Percentiles rank a stretch among this genome's conserved stretches.
Conservation (phyloP, 768 basidiomycete genomes). For the Tubosaeta sp. region DNA sequence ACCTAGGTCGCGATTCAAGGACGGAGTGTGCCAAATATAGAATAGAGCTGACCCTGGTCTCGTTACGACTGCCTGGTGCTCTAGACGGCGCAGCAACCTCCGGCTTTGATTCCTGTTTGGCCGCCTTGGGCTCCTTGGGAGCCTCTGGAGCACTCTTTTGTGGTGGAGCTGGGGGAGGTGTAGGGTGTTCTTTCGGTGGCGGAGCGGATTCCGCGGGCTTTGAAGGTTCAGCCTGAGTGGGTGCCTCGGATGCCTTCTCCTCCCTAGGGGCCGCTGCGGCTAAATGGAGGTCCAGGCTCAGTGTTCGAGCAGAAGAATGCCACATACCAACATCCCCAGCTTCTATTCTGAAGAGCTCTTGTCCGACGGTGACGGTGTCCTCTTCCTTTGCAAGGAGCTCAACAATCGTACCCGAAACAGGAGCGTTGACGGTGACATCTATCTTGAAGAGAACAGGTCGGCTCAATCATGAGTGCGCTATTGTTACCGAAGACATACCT, state of each 20-base stretch:
- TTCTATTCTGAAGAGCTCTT: conserved; percentile 90
- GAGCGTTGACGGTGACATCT: conserved; percentile 95
- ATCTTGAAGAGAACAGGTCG: conserved; percentile 50
- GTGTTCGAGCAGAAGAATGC: background rate
- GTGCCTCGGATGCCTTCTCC: conserved; percentile 21
- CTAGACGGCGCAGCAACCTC: conserved; percentile 32
- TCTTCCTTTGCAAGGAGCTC: conserved; percentile 88
- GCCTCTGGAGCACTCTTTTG: conserved; percentile 26
- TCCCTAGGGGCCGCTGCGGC: conserved; percentile 31
- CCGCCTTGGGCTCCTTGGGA: conserved; percentile 33
- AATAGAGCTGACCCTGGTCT: conserved; percentile 67
- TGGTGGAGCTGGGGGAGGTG: conserved; percentile 43
- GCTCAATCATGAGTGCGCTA: background rate
- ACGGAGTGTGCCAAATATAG: background rate
- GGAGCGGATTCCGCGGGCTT: conserved; percentile 40
- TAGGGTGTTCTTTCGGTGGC: conserved; percentile 46
- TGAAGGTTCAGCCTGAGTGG: conserved; percentile 22
- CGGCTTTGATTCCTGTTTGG: conserved; percentile 31
- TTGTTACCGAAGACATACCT: conserved; percentile 46
- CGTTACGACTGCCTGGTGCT: conserved; percentile 58
- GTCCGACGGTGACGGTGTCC: conserved; percentile 90
- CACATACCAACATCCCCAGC: conserved; percentile 62
- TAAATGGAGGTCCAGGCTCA: background rate
- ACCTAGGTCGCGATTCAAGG: conserved; percentile 44
- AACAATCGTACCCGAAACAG: conserved; percentile 80